Evolutionary conservation across 2,329 filamentous ascomycete genomes (phyloP), one percentile per base, ranked within the genome.

Genomic region (Trichoderma arundinaceum): DNA sequence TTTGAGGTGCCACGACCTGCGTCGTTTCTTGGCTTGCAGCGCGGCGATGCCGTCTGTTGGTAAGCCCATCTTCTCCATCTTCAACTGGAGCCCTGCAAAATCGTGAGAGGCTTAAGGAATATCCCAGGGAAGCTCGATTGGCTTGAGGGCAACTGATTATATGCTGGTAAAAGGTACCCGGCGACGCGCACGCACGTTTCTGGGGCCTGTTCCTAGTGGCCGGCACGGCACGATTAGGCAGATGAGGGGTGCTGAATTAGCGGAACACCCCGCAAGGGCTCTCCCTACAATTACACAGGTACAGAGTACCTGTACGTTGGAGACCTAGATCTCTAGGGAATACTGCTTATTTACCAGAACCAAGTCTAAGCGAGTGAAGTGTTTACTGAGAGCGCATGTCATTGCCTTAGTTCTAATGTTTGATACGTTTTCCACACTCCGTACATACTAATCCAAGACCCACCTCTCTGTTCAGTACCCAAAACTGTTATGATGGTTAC

Each of bases 131-230:
- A 62, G 35, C 22, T 39, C 43, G 17, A 19, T 35, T 35, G 49
- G 33, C n/a, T 15, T 8, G 15, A n/a, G 39, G 15, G 13, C 12
- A 17, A 17, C 32, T 53, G 32, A 17, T 28, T 62, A 43, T 53
- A 52, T 62, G 58, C 38, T 61, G 10, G 48, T n/a, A 62, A 62
- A 46, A 62, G 58, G 38, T 52, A 52, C 57, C 57, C 56, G 33
- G 12, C 10, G 44, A 51, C 58, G 58, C 58, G 58, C 22, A 62
- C 44, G 58, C 38, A 33, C 38, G 38, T 32, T 39, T 22, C 46
- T 19, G 46, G 57, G 57, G 44, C 12, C n/a, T 12, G 13, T 9
- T 51, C 17, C 35, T 49, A 15, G 44, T 32, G 57, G 13, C 19
- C 44, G 57, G 22, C n/a, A 60, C 57, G 57, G 46, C 9, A 32